Base-by-base conservation (phyloP, 345 rosid species). In the Capsella bursapastoris region DNA sequence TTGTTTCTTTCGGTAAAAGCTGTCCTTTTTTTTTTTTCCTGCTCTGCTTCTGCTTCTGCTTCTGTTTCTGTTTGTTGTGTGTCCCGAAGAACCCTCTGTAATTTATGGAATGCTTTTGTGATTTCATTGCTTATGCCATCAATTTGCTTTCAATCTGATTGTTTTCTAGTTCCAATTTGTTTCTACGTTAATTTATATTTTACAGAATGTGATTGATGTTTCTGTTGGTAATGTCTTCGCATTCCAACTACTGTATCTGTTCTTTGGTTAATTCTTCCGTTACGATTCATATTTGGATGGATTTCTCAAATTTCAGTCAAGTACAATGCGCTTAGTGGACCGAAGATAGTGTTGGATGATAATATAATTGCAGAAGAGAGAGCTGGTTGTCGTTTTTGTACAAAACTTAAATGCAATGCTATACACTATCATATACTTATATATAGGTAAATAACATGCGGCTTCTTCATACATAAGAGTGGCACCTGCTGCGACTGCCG, bases 1-100 rank as follows among this genome's bases (percentile, higher is more conserved):
- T 34, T 61, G 29, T 71, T 51, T 76, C 5, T 38, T 45, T 76
- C 40, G 73, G 78, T 75, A 81, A 81, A 81, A 78, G 57, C 55
- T 62, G 67, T 70, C 51, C 51, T 66, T 60, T 60, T 49, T 52
- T 18, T 18, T 35, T 32, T 34, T 34, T 1, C 37, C 37, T 74
- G 57, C 59, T 74, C 72, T 74, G 43, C 48, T 59, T 74, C 72
- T 74, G 43, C 48, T 58, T 59, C 45, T 34, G 6, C 37, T 34
- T 34, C 37, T 34, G 37, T 6, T 34, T 1, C 25, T 75, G 73
- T 68, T 75, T 49, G 35, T 59, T 67, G 57, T 72, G 69, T 72
- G 41, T 72, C 49, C 41, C 55, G 3, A 29, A 37, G 3, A 29
- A 37, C 59, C 51, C 27, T 10, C n/a, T 73, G 66, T 57, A 65